Evolutionary conservation across 2,329 filamentous ascomycete species (phyloP).

Genomic region (Fusarium equiseti): DNA sequence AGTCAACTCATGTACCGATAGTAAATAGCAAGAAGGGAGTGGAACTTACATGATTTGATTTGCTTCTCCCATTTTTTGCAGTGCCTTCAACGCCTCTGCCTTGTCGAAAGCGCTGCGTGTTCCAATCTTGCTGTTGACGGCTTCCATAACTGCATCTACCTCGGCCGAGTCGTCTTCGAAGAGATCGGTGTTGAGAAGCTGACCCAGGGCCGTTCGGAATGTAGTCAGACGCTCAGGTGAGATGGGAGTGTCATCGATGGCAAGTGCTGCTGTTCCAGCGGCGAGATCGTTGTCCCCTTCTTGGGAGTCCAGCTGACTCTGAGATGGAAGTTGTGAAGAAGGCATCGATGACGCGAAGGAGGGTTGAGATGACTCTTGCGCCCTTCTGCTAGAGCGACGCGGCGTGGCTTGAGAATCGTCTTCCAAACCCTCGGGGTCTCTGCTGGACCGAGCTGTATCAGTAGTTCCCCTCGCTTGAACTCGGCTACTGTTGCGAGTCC

Average conservation of each 20-base stretch:
- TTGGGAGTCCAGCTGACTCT: constrained; percentile 57
- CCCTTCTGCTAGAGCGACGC: constrained; percentile 57
- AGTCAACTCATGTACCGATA: constrained; percentile 21
- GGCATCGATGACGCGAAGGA: constrained; percentile 86
- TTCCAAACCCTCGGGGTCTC: constrained; percentile 59
- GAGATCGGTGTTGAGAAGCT: constrained; percentile 82
- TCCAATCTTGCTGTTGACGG: constrained; percentile 80
- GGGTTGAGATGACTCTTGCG: constrained; percentile 59
- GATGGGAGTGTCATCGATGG: constrained; percentile 64
- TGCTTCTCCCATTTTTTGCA: constrained; percentile 81
- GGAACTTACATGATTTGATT: constrained; percentile 91
- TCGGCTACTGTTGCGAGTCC: constrained; percentile 47
- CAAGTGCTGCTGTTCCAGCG: constrained; percentile 56
- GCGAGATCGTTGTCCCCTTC: constrained; percentile 60
- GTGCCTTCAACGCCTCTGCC: constrained; percentile 79
- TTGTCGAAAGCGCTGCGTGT: constrained; percentile 71
- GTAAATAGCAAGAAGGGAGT: neutral
- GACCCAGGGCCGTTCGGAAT: constrained; percentile 86
- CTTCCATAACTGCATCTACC: constrained; percentile 78
- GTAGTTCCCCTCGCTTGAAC: constrained; percentile 43
- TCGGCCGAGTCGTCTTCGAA: constrained; percentile 89
- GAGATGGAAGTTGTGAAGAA: constrained; percentile 73
- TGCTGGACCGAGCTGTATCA: constrained; percentile 44
- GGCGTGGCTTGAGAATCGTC: constrained; percentile 51
- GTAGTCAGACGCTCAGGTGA: constrained; percentile 72